Evolutionary conservation across 371 early-diverging fungal genomes (phyloP).

Genomic region (Mucor plumbeus): DNA sequence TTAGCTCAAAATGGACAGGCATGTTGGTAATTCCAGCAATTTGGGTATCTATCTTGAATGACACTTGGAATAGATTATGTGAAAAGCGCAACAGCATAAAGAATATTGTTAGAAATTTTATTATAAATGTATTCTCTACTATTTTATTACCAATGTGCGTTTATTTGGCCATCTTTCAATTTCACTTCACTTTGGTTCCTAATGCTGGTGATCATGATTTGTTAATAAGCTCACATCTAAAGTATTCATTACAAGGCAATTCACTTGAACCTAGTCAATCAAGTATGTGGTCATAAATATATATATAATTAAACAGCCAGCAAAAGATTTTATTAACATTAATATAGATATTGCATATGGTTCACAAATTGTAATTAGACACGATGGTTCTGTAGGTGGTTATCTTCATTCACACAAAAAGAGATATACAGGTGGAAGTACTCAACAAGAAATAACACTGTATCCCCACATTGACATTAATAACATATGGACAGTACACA

Average conservation of each 20-base stretch:
- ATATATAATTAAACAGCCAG: neutral
- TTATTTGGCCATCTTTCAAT: conserved; percentile 77
- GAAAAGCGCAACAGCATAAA: conserved; percentile 61
- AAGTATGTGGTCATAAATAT: conserved; percentile 17
- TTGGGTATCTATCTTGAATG: conserved; percentile 69
- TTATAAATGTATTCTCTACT: conserved; percentile 68
- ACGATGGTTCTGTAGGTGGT: conserved; percentile 73
- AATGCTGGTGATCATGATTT: conserved; percentile 81
- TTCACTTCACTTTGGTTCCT: conserved; percentile 80
- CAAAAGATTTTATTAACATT: neutral
- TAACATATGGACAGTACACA: conserved; percentile 81
- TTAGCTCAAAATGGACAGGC: conserved; percentile 46
- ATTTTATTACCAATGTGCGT: conserved; percentile 79
- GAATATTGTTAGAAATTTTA: conserved; percentile 47
- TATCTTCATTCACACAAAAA: conserved; percentile 91
- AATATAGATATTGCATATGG: conserved; percentile 78
- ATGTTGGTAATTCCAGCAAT: conserved; percentile 17
- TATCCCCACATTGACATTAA: conserved; percentile 90
- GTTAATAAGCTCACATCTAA: conserved; percentile 80
- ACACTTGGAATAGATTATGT: conserved; percentile 85
- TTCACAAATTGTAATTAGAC: conserved; percentile 76
- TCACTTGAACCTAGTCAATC: conserved; percentile 29
- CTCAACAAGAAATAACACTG: conserved; percentile 93
- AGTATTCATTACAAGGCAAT: conserved; percentile 46
- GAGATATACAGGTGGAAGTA: conserved; percentile 79